Conservation (phyloP, 257 asterid species). For the Solanum lycopersicoides region DNA sequence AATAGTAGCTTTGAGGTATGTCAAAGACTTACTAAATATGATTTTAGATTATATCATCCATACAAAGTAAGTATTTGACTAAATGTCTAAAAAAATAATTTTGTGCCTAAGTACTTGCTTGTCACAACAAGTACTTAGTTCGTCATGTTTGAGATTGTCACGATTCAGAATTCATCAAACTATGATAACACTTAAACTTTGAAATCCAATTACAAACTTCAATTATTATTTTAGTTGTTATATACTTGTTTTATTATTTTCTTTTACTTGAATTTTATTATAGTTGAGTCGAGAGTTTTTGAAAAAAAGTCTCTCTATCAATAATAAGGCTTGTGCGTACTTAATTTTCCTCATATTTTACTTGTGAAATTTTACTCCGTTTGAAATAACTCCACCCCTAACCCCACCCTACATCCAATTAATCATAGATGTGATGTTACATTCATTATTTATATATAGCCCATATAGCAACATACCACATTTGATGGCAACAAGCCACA, state of each 20-base stretch:
- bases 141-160: background rate
- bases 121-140: no score
- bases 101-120: no score
- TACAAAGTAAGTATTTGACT: background rate
- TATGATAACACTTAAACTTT: background rate
- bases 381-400: background rate
- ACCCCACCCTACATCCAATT: background rate
- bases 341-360: no score
- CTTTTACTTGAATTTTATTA: no score
- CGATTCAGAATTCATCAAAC: no score
- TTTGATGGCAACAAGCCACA: constrained; percentile 16
- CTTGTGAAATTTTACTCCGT: background rate
- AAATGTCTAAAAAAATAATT: no score
- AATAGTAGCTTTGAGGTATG: background rate
- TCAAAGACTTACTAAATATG: background rate
- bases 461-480: constrained; percentile 21
- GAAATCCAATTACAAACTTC: background rate
- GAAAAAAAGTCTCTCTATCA: rapidly evolving
- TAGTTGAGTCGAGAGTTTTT: background rate
- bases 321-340: background rate
- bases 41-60: background rate
- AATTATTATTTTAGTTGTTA: background rate
- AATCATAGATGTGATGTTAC: constrained; percentile 9
- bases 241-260: no score
- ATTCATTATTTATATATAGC: constrained; percentile 6